phyloP scores from a whole-genome alignment of 2,329 filamentous ascomycete genomes.

The Acephala macrosclerotiorum region DNA sequence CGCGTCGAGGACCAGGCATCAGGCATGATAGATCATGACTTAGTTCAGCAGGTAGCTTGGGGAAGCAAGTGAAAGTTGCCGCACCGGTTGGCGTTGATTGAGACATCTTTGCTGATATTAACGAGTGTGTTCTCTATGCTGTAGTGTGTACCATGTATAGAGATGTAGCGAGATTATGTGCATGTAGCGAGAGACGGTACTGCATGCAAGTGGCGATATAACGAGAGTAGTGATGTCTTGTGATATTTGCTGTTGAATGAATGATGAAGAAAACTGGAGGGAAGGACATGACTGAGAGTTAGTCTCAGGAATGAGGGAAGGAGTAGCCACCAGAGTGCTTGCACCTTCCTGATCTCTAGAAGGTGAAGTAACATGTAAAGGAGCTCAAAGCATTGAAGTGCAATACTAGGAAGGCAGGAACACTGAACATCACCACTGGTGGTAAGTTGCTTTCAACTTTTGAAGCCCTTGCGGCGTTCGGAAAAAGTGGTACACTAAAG shows the following conservation, averaged over 20 bases:
- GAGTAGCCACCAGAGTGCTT: not conserved
- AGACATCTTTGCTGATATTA: not conserved
- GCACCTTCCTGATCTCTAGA: not conserved
- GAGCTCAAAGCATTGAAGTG: too few relatives aligned
- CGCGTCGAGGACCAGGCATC: not conserved
- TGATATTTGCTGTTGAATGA: not conserved
- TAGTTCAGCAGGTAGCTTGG: not conserved
- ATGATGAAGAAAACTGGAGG: not conserved
- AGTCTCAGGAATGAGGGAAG: not conserved
- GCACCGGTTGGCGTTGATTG: not conserved
- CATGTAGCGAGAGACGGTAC: not conserved
- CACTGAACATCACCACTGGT: not conserved
- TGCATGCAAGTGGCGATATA: not conserved
- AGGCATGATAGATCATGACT: not conserved
- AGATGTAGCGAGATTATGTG: not conserved
- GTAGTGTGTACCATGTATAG: not conserved
- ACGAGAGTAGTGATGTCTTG: not conserved
- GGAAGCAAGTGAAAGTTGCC: not conserved
- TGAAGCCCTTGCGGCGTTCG: too few relatives aligned
- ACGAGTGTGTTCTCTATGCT: not conserved
- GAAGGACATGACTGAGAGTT: not conserved
- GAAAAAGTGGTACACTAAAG: too few relatives aligned
- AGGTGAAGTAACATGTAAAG: not conserved
- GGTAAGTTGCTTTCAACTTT: not conserved
- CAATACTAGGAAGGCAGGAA: not conserved